These are phyloP conservation scores for Mycena floridula DNA, from an alignment of 768 basidiomycete genomes.

Conservation along the genomic window DNA sequence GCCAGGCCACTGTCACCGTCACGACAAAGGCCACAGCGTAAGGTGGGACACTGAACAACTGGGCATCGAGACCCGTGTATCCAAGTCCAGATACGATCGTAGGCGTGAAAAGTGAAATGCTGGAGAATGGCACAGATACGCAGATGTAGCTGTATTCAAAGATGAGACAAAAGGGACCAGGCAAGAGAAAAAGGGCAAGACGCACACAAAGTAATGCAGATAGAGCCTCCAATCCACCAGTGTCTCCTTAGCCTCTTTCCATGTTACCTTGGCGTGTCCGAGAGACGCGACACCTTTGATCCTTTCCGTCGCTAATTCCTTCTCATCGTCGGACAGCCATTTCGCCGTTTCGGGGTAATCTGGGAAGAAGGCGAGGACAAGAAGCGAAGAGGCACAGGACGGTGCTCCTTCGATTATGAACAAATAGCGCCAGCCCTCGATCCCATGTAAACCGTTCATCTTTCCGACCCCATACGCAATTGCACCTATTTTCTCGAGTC, in stretches of 20 bases:
- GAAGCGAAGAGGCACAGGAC: slow-evolving; percentile 29
- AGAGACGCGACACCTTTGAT: slow-evolving; percentile 18
- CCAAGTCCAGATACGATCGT: too few species aligned
- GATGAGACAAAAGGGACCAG: not conserved
- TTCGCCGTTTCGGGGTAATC: slow-evolving; percentile 43
- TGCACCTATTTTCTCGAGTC: too few species aligned
- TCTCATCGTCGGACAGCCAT: slow-evolving; percentile 39
- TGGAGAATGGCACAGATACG: slow-evolving; percentile 36
- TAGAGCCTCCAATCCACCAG: slow-evolving; percentile 31
- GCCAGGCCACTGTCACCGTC: slow-evolving; percentile 15
- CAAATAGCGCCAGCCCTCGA: slow-evolving; percentile 23
- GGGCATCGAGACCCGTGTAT: slow-evolving; percentile 33
- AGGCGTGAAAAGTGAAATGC: slow-evolving; percentile 41
- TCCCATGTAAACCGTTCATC: slow-evolving; percentile 17
- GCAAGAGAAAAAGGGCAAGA: slow-evolving; percentile 1
- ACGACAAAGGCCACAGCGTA: slow-evolving; percentile 28
- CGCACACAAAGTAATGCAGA: slow-evolving; percentile 28
- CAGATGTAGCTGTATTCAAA: slow-evolving; percentile 26
- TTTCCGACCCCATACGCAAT: slow-evolving; percentile 25
- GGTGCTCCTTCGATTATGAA: slow-evolving; percentile 38
- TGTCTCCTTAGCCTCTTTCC: slow-evolving; percentile 29
- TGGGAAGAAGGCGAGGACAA: slow-evolving; percentile 28
- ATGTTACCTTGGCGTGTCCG: slow-evolving; percentile 25
- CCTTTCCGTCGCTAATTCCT: slow-evolving; percentile 26
- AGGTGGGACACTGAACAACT: slow-evolving; percentile 41